These are phyloP conservation scores for Ustilago nuda DNA, from an alignment of 1,284 basidiomycete genomes.

Conservation along the genomic window DNA sequence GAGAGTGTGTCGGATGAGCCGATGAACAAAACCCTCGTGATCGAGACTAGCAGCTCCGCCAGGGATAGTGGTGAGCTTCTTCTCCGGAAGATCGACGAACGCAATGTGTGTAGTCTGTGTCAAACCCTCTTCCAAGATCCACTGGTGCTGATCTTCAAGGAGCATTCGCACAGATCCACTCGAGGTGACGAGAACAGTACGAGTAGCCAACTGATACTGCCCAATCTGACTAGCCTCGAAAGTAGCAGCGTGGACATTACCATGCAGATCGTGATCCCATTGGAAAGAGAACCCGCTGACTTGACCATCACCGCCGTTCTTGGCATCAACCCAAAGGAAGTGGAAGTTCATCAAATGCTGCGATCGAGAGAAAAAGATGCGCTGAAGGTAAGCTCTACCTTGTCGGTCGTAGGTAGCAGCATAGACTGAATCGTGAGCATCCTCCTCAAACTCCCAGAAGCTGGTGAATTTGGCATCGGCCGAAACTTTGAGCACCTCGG, in stretches of 20 bases:
- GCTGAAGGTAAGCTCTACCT: constrained; percentile 76
- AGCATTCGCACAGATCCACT: constrained; percentile 84
- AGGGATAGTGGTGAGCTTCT: constrained; percentile 69
- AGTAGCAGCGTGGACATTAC: constrained; percentile 73
- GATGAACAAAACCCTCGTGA: constrained; percentile 74
- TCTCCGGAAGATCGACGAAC: constrained; percentile 83
- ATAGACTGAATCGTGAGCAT: constrained; percentile 67
- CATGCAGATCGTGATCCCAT: constrained; percentile 79
- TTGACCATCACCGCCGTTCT: constrained; percentile 73
- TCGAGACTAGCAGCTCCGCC: constrained; percentile 46
- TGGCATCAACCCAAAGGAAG: constrained; percentile 75
- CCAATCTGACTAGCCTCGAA: constrained; percentile 74
- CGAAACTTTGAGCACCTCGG: constrained; percentile 57
- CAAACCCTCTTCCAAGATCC: constrained; percentile 86
- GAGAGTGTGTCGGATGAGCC: constrained; percentile 60
- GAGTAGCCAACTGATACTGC: constrained; percentile 71
- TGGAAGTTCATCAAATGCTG: constrained; percentile 72
- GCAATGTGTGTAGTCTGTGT: constrained; percentile 74
- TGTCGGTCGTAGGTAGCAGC: constrained; percentile 75
- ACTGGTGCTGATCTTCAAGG: constrained; percentile 76
- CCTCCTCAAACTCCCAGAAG: constrained; percentile 65
- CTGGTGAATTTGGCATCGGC: constrained; percentile 46
- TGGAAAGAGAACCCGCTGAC: constrained; percentile 77
- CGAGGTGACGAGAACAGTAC: constrained; percentile 78
- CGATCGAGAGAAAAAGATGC: constrained; percentile 74